Base-by-base conservation (phyloP, 129 eudicot species). In the Solidago caesia region DNA sequence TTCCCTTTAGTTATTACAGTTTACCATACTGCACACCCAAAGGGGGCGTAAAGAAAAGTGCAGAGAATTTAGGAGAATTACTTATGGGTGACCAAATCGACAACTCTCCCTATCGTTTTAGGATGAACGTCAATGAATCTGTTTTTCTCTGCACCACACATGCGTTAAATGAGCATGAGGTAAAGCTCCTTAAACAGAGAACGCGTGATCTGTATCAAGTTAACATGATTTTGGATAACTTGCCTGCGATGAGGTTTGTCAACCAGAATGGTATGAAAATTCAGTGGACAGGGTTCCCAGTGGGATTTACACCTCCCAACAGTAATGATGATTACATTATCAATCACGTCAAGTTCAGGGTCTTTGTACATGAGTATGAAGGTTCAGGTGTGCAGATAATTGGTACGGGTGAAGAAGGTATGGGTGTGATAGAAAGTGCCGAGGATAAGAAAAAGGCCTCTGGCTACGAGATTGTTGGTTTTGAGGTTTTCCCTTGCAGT, bases 71-170 rank as follows among this genome's bases (percentile, higher is more conserved):
- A 64, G 96, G 96, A 66, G 96, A 89, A 75, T 61, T 89, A 27
- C 91, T 89, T 9, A 89, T 89, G 96, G 96, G 96, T 70, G 96
- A 89, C 83, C 96, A 89, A 75, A 89, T 89, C 21, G 96, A 89
- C 79, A 89, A 86, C 82, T 89, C 96, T 7, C 96, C 92, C 26
- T 89, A 89, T 60, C 91, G 91, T 57, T 89, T 89, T 51, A 81
- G 84, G 26, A 87, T 89, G 96, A 89, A 89, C 75, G 41, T 77
- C 59, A 89, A 86, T 10, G 91, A 89, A 77, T 82, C 96, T 57
- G 83, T 89, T 46, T 89, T 71, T 75, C 88, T 89, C 58, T 89
- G 96, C 86, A 89, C 86, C 6, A 84, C 89, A 75, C 81, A 55
- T 41, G 77, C 88, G 1, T 77, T 89, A 41, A 84, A 67, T 33